A percentile compares a stretch with the other conserved stretches of the same genome.
Evolutionary conservation across 2,329 filamentous ascomycete genomes (phyloP).

Genomic region (Waltergamsia citrina): DNA sequence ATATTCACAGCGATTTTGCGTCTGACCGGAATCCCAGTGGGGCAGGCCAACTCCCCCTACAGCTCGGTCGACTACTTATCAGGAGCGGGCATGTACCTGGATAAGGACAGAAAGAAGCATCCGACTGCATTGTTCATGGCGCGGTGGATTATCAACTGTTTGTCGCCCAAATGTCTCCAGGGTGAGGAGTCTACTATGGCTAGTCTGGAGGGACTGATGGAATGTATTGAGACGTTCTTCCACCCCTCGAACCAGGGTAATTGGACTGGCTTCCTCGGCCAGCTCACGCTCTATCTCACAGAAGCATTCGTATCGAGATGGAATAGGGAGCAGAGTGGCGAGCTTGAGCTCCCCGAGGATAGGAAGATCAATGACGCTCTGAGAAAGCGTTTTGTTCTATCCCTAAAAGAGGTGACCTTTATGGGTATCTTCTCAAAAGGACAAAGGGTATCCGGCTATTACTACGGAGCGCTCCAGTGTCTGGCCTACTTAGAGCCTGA

Average conservation of each 20-base stretch:
- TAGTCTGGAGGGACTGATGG: conserved; percentile 81
- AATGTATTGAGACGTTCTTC: conserved; percentile 97
- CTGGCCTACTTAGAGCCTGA: conserved; percentile 86
- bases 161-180: conserved; percentile 76
- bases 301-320: conserved; percentile 97
- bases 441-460: conserved; percentile 82
- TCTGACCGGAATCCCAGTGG: conserved; percentile 89
- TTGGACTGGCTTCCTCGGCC: conserved; percentile 85
- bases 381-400: conserved; percentile 81
- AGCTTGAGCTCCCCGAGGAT: conserved; percentile 76
- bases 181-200: conserved; percentile 71
- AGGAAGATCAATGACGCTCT: conserved; percentile 71
- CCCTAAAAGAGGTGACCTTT: conserved; percentile 85
- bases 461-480: conserved; percentile 80
- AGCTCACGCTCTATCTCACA: conserved; percentile 83
- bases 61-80: conserved; percentile 74
- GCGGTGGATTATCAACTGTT: conserved; percentile 83
- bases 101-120: conserved; percentile 89
- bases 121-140: conserved; percentile 88
- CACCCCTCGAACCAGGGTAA: conserved; percentile 91
- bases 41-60: conserved; percentile 90
- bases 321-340: conserved; percentile 90
- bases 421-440: conserved; percentile 99
- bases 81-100: conserved; percentile 76
- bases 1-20: conserved; percentile 89